A percentile compares a stretch with the other conserved stretches of the same genome.
These are phyloP conservation scores for Venturiaceae sp. DNA, from an alignment of 2,329 filamentous ascomycete genomes.

Conservation along the genomic window DNA sequence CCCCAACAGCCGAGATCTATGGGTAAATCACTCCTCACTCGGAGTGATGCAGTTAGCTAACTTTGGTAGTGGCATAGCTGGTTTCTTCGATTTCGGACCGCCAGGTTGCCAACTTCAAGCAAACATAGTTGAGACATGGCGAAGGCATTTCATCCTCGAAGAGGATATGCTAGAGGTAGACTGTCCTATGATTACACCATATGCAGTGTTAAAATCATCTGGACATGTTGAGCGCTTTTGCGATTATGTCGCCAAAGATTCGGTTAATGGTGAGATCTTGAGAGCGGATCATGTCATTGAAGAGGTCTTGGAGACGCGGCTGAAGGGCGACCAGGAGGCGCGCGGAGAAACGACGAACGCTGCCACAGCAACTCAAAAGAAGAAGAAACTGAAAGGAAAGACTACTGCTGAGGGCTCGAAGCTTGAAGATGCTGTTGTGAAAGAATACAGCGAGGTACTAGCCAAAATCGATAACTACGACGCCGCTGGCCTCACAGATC, in stretches of 20 bases:
- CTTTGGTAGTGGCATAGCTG: too few species aligned
- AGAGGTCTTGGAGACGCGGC: conserved; percentile 75
- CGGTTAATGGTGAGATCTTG: conserved; percentile 93
- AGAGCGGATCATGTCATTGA: conserved; percentile 94
- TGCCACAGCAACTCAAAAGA: conserved; percentile 58
- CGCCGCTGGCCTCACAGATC: conserved; percentile 41
- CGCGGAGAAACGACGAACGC: conserved; percentile 66
- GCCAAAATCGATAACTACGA: conserved; percentile 46
- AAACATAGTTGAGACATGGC: conserved; percentile 81
- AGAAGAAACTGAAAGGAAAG: conserved; percentile 78
- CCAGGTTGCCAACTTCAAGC: conserved; percentile 78
- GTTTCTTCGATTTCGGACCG: conserved; percentile 64
- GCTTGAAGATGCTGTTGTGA: conserved; percentile 73
- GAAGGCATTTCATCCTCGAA: conserved; percentile 86
- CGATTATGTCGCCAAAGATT: conserved; percentile 97
- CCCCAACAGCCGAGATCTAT: too few species aligned
- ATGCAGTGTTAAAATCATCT: conserved; percentile 83
- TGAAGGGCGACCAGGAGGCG: conserved; percentile 88
- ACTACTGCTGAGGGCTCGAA: conserved; percentile 50
- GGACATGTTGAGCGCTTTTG: conserved; percentile 68
- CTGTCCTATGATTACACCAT: conserved; percentile 86
- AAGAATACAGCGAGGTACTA: conserved; percentile 85
- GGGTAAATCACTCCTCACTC: too few species aligned
- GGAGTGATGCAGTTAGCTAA: too few species aligned
- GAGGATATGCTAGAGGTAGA: conserved; percentile 95